phyloP scores from a whole-genome alignment of 192 early-diverging fungal genomes.

The Phycomyces blakesleeanus region DNA sequence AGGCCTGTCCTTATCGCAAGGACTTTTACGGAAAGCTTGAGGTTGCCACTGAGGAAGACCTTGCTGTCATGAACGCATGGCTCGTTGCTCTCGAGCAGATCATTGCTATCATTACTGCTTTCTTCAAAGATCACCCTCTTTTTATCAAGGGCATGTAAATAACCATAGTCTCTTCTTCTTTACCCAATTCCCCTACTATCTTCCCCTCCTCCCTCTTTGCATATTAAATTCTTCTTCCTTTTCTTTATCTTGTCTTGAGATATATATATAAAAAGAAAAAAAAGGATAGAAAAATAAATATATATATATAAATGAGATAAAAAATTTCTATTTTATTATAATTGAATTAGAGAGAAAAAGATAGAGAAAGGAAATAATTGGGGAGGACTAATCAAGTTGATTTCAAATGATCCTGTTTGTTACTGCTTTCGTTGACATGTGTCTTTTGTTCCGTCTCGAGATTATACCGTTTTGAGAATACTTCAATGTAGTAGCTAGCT shows the following conservation, averaged over 20 bases:
- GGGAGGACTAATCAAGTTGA: too few species aligned
- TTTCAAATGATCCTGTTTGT: too few species aligned
- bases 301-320: too few species aligned
- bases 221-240: constrained; percentile 1
- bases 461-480: constrained; percentile 55
- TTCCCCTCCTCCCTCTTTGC: background rate
- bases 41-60: constrained; percentile 51
- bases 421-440: too few species aligned
- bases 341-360: too few species aligned
- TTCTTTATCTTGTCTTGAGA: constrained; percentile 5
- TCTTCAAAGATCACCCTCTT: constrained; percentile 49
- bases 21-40: constrained; percentile 88
- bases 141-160: constrained; percentile 41
- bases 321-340: too few species aligned
- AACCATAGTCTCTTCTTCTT: background rate
- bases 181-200: background rate
- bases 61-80: constrained; percentile 64
- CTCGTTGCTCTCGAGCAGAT: constrained; percentile 70
- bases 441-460: constrained; percentile 19
- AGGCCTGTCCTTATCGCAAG: constrained; percentile 84
- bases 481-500: constrained; percentile 65
- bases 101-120: constrained; percentile 57
- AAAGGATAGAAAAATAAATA: background rate
- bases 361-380: too few species aligned
- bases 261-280: too few species aligned